Conservation (phyloP, 208 protist species). For the Leishmania martiniquensis region DNA sequence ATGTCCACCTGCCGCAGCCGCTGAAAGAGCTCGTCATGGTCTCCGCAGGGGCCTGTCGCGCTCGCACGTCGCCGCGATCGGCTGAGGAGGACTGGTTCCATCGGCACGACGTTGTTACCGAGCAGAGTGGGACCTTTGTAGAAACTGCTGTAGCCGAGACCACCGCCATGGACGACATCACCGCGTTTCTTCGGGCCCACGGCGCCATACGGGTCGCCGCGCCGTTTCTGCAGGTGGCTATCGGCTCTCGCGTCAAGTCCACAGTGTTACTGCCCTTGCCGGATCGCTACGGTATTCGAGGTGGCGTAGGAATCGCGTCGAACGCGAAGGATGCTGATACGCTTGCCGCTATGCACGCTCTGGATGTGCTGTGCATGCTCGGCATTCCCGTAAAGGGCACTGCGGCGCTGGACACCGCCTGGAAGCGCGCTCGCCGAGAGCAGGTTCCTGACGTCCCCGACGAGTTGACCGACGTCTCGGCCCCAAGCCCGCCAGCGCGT, state of each 20-base stretch:
- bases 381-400: conserved; percentile 39
- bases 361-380: conserved; percentile 72
- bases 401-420: conserved; percentile 11
- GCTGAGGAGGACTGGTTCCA: conserved; percentile 75
- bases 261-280: conserved; percentile 83
- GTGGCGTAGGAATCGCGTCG: conserved; percentile 76
- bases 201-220: conserved; percentile 40
- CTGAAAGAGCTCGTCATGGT: conserved; percentile 53
- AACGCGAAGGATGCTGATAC: conserved; percentile 52
- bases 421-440: conserved; percentile 25
- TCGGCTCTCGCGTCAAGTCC: conserved; percentile 54
- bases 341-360: conserved; percentile 85
- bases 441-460: conserved; percentile 16
- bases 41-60: neutral
- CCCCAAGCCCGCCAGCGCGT: conserved; percentile 44
- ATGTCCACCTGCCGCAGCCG: conserved; percentile 57
- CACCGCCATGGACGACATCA: conserved; percentile 48
- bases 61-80: conserved; percentile 46
- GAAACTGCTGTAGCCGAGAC: conserved; percentile 56
- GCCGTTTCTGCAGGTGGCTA: conserved; percentile 59
- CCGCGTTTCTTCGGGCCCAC: conserved; percentile 42
- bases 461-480: conserved; percentile 1
- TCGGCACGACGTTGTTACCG: conserved; percentile 56
- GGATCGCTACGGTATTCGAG: conserved; percentile 72
- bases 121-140: conserved; percentile 58